Evolutionary conservation across 164 flowering plant species (phyloP), one percentile per base, ranked within the genome.

Genomic region (Vitis riparia): DNA sequence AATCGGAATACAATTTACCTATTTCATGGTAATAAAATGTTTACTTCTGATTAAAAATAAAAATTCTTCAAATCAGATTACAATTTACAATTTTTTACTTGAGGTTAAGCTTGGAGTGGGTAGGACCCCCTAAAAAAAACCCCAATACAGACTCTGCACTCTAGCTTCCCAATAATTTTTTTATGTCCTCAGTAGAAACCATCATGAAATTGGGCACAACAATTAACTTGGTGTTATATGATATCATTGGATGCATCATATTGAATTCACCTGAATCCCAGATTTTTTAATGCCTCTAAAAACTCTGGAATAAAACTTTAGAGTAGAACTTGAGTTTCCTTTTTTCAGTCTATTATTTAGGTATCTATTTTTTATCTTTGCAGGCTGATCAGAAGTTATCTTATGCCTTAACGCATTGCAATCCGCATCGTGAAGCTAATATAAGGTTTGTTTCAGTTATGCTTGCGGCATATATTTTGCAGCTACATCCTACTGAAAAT

Each of bases 311-410:
- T 14, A 56, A 49, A 51, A n/a, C 13, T 47, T 65, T 23, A 8
- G 27, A 23, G 27, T 23, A 23, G 27, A 23, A 1, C 27, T 23
- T 23, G 27, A 5, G 23, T 29, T 65, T 57, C 48, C 17, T 61
- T 10, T 11, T 37, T 55, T 23, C 27, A 13, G 50, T 49, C 14
- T 58, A 30, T 69, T 53, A 53, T 63, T 76, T 63, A 72, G 57
- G 29, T 23, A 52, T 58, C 51, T 71, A 29, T 57, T 68, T 75
- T 60, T 14, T 77, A 2, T 64, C 69, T 61, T 82, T 67, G 77
- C 92, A 91, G 98, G 98, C 99, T 79, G 99, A 96, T 82, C 82
- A 87, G 19, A 96, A 96, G 72, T 82, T 93, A 73, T 87, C 94
- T n/a, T 96, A 96, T 78, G 97, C 98, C 51, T 78, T 93, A 61